phyloP scores from a whole-genome alignment of 2,329 filamentous ascomycete species.

The Xylariaceae sp. region DNA sequence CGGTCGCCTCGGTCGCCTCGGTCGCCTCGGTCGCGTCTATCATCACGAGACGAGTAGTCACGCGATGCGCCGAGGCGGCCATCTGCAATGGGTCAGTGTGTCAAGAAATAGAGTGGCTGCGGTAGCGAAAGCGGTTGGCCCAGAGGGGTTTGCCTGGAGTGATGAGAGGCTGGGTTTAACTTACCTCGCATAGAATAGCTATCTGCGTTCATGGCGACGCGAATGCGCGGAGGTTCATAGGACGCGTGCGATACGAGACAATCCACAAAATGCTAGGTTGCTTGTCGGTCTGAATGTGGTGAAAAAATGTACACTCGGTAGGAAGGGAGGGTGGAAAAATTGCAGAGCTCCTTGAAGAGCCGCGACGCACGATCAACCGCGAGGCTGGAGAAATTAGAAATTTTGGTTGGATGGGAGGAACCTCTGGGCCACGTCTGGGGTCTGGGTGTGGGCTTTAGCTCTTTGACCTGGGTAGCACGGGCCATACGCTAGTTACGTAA shows the following conservation, averaged over 20 bases:
- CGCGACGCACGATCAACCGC: slow-evolving; percentile 29
- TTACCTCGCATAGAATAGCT: slow-evolving; percentile 73
- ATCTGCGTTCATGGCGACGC: slow-evolving; percentile 73
- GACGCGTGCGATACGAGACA: neutral
- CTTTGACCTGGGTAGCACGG: neutral
- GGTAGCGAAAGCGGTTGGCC: slow-evolving; percentile 8
- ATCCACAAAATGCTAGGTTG: neutral
- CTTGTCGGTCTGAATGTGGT: slow-evolving; percentile 7
- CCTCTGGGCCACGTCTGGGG: neutral
- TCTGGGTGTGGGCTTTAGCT: slow-evolving; percentile 10
- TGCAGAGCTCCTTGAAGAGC: slow-evolving; percentile 27
- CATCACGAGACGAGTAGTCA: slow-evolving; percentile 50
- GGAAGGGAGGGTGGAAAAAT: slow-evolving; percentile 6
- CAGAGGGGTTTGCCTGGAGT: slow-evolving; percentile 5
- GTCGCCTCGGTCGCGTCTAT: slow-evolving; percentile 42
- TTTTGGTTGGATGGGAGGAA: slow-evolving; percentile 29
- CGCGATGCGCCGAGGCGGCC: slow-evolving; percentile 50
- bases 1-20: slow-evolving; percentile 41
- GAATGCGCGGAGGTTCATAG: neutral
- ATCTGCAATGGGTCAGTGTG: slow-evolving; percentile 34
- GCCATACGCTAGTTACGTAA: too few species aligned
- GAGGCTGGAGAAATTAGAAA: slow-evolving; percentile 35
- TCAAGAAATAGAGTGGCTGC: slow-evolving; percentile 24
- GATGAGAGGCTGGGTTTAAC: slow-evolving; percentile 31
- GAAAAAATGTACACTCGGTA: neutral